Percentiles rank a stretch among this genome's conserved stretches.
Evolutionary conservation across 1,284 basidiomycete species (phyloP).

Genomic region (Tylopilus orsonianus): DNA sequence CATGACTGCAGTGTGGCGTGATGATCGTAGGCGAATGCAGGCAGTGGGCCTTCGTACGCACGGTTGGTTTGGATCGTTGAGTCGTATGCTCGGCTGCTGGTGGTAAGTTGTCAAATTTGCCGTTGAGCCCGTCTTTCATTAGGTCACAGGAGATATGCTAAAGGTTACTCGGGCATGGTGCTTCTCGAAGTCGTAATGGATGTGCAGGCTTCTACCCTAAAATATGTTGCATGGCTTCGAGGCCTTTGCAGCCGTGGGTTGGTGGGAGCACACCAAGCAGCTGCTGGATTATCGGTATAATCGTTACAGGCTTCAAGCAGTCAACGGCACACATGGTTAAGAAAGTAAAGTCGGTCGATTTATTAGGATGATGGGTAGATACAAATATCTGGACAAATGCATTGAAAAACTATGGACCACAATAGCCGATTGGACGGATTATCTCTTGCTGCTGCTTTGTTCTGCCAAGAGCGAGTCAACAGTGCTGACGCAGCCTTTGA

Average conservation of each 20-base stretch:
- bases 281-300: constrained; percentile 53
- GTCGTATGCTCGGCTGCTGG: constrained; percentile 61
- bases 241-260: constrained; percentile 60
- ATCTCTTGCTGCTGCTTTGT: constrained; percentile 39
- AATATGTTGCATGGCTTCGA: constrained; percentile 63
- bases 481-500: constrained; percentile 44
- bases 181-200: constrained; percentile 68
- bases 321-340: not conserved
- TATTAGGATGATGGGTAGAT: constrained; percentile 8
- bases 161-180: constrained; percentile 48
- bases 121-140: constrained; percentile 9
- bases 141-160: constrained; percentile 56
- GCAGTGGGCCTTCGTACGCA: constrained; percentile 43
- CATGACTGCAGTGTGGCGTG: constrained; percentile 79
- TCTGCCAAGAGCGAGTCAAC: constrained; percentile 57
- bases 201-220: constrained; percentile 58
- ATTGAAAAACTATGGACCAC: not conserved
- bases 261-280: constrained; percentile 64
- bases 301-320: constrained; percentile 21
- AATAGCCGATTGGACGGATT: not conserved
- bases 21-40: constrained; percentile 64
- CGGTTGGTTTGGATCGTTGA: constrained; percentile 50
- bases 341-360: constrained; percentile 1
- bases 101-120: constrained; percentile 46
- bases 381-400: not conserved